Evolutionary conservation across 257 asterid species (phyloP), one percentile per base, ranked within the genome.

Genomic region (Salvia splendens): DNA sequence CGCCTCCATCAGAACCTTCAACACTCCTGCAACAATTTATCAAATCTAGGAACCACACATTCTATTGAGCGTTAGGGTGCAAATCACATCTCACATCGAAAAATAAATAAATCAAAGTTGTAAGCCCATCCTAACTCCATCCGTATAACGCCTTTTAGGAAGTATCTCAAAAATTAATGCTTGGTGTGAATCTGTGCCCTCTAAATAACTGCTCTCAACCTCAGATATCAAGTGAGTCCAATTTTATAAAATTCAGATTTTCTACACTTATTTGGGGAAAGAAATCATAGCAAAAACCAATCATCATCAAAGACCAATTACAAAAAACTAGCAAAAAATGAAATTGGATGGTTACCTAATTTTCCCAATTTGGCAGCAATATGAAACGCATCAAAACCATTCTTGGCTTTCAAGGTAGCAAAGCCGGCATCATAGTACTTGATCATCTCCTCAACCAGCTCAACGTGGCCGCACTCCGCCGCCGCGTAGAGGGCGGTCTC

Each of bases 311-410:
- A 63, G 12, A 33, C 12, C 47, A 32, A 3, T 4, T 40, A 7
- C n/a, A n/a, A n/a, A 2, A 40, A 40, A 12, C 3, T 40, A 40
- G 11, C 38, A 12, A 4, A n/a, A 55, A 42, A 55, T 43, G 38
- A 36, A 30, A 10, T 9, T 2, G 5, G 47, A 20, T 30, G 65
- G 72, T 78, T 45, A 89, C 96, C 96, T 30, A 86, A 64, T 61
- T 85, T 74, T 33, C 92, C 95, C 1, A 80, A 78, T 78, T 83
- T 86, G 72, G 96, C 86, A 79, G 95, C 96, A 64, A 89, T 84
- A 62, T 84, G 96, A 77, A 89, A 85, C 41, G 90, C 87, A 77
- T 89, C 96, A 77, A 41, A 86, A 1, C 96, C 95, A 78, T 83
- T 89, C 71, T 65, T 84, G 46, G 96, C 86, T 41, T 89, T 89